These are phyloP conservation scores for Colletotrichum phormii DNA, from an alignment of 2,329 filamentous ascomycete genomes.

Conservation along the genomic window DNA sequence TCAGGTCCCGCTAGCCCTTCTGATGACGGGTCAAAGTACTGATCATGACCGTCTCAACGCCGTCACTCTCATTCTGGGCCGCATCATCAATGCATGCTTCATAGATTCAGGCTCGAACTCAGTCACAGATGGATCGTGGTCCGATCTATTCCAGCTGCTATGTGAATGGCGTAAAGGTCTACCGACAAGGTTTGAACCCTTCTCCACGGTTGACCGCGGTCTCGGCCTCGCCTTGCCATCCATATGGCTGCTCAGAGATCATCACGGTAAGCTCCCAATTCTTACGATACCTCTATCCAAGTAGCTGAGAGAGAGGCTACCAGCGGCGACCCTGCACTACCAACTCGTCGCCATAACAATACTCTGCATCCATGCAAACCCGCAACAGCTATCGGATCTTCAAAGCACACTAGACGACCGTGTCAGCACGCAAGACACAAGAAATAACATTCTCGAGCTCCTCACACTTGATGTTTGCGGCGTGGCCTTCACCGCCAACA, in stretches of 20 bases:
- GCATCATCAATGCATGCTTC: constrained; percentile 55
- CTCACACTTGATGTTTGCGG: constrained; percentile 55
- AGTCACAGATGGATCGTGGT: constrained; percentile 38
- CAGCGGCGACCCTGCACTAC: constrained; percentile 58
- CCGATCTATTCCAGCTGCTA: constrained; percentile 39
- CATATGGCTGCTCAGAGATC: constrained; percentile 54
- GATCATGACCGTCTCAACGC: constrained; percentile 53
- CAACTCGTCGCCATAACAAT: constrained; percentile 51
- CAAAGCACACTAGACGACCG: not conserved
- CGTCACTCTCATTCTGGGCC: constrained; percentile 55
- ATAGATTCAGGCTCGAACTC: not conserved
- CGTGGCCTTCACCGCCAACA: constrained; percentile 56
- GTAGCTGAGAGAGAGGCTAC: not conserved
- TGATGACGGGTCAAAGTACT: constrained; percentile 10
- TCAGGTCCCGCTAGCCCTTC: constrained; percentile 28
- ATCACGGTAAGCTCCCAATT: constrained; percentile 50
- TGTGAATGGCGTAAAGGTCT: constrained; percentile 46
- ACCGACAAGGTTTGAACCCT: constrained; percentile 48
- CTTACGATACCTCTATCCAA: not conserved
- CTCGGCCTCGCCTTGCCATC: constrained; percentile 46
- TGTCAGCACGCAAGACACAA: not conserved
- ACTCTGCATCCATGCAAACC: constrained; percentile 40
- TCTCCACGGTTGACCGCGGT: constrained; percentile 39
- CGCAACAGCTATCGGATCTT: constrained; percentile 24
- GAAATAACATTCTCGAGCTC: constrained; percentile 45